Evolutionary conservation across 495 filamentous ascomycete genomes (phyloP).

Genomic region (Xylaria flabelliformis): DNA sequence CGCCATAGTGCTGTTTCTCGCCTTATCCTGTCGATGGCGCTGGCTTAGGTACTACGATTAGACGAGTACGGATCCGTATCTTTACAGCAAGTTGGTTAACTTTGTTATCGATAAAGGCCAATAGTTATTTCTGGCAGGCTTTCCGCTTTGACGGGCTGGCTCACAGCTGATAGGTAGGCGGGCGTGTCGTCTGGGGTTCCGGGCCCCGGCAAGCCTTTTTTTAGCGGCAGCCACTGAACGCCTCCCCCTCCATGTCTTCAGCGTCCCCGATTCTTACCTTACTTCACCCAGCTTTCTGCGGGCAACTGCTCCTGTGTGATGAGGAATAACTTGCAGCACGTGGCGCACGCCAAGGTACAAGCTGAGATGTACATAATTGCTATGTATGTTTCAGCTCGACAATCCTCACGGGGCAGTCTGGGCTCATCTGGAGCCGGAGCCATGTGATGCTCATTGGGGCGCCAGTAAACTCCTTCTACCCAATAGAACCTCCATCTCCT

Average conservation of each 20-base stretch:
- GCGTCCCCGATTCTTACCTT: neutral
- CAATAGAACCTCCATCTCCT: neutral
- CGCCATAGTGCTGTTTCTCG: constrained; percentile 29
- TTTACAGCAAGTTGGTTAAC: neutral
- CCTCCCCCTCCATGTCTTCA: neutral
- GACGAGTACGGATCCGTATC: no score
- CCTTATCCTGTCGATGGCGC: neutral
- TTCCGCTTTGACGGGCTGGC: constrained; percentile 3
- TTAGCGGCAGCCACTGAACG: neutral
- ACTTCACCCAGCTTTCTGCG: neutral
- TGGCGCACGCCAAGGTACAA: neutral
- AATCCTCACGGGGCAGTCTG: neutral
- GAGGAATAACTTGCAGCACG: neutral
- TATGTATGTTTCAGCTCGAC: neutral
- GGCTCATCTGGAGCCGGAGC: neutral
- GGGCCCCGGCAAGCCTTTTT: neutral
- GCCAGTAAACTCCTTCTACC: neutral
- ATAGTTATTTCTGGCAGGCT: neutral
- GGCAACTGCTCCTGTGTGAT: neutral
- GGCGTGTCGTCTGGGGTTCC: neutral
- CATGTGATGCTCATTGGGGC: constrained; percentile 1
- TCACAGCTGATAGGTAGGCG: neutral
- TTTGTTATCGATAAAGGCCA: constrained; percentile 1
- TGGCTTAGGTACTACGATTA: neutral
- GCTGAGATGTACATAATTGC: constrained; percentile 9